A percentile compares a stretch with the other conserved stretches of the same genome.
Conservation (phyloP, 768 basidiomycete genomes). For the Panus rudis region DNA sequence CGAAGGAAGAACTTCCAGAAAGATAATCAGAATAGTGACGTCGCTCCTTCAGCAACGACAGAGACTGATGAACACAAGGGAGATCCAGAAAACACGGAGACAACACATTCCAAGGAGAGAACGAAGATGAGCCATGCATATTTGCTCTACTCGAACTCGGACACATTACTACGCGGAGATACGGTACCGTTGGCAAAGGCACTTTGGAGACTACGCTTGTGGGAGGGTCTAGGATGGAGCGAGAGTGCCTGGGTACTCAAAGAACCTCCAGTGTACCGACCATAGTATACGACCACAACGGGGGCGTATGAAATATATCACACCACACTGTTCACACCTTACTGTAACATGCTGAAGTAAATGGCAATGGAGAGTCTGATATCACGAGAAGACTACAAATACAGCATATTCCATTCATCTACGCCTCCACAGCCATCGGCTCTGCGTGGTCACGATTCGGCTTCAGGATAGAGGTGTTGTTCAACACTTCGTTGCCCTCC, state of each 20-base stretch:
- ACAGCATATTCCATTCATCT: slow-evolving; percentile 12
- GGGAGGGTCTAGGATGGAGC: slow-evolving; percentile 55
- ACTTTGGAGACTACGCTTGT: slow-evolving; percentile 75
- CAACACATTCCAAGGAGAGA: not conserved
- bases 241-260: slow-evolving; percentile 20
- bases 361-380: not conserved
- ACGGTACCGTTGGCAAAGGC: slow-evolving; percentile 60
- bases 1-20: too few species aligned
- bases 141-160: slow-evolving; percentile 46
- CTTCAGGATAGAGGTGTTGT: slow-evolving; percentile 23
- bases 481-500: slow-evolving; percentile 74
- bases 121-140: slow-evolving; percentile 64
- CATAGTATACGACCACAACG: not conserved
- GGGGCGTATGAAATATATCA: not conserved
- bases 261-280: not conserved
- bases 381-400: not conserved
- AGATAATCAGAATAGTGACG: not conserved
- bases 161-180: slow-evolving; percentile 48
- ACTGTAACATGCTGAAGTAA: not conserved
- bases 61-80: not conserved
- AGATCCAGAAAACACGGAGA: not conserved
- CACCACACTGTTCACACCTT: not conserved
- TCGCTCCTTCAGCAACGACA: not conserved
- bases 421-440: slow-evolving; percentile 41
- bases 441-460: slow-evolving; percentile 18